phyloP scores from a whole-genome alignment of 306 rosid genomes.

The Cicer cuneatum region DNA sequence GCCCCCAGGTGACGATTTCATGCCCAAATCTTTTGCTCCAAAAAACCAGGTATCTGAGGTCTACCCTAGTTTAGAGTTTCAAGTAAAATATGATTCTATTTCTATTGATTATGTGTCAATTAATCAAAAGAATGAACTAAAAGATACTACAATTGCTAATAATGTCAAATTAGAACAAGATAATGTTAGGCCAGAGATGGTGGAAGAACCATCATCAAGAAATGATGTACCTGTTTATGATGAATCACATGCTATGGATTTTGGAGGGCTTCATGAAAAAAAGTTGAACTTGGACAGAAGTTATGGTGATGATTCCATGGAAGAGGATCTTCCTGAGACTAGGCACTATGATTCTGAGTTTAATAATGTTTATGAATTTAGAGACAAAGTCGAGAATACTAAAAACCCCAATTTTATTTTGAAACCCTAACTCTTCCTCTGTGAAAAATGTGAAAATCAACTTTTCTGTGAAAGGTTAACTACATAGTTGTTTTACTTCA shows the following conservation, averaged over 20 bases:
- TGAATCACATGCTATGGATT: conserved; percentile 75
- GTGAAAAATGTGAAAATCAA: too few relatives aligned
- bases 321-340: conserved; percentile 86
- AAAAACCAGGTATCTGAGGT: conserved; percentile 99
- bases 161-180: conserved; percentile 98
- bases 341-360: conserved; percentile 79
- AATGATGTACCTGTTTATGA: conserved; percentile 76
- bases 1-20: conserved; percentile 56
- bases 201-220: conserved; percentile 94
- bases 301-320: conserved; percentile 99
- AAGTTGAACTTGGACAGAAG: conserved; percentile 93
- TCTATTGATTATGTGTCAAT: conserved; percentile 98
- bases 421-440: too few relatives aligned
- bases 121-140: conserved; percentile 98
- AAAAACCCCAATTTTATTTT: too few relatives aligned
- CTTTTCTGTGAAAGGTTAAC: too few relatives aligned
- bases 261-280: conserved; percentile 56
- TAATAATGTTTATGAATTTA: conserved; percentile 61
- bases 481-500: too few relatives aligned
- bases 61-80: conserved; percentile 92
- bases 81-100: conserved; percentile 98
- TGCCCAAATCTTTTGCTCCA: conserved; percentile 63
- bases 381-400: conserved; percentile 56
- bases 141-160: conserved; percentile 98
- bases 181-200: conserved; percentile 89